Evolutionary conservation across 768 basidiomycete genomes (phyloP).

Genomic region (Trametes coccinea): DNA sequence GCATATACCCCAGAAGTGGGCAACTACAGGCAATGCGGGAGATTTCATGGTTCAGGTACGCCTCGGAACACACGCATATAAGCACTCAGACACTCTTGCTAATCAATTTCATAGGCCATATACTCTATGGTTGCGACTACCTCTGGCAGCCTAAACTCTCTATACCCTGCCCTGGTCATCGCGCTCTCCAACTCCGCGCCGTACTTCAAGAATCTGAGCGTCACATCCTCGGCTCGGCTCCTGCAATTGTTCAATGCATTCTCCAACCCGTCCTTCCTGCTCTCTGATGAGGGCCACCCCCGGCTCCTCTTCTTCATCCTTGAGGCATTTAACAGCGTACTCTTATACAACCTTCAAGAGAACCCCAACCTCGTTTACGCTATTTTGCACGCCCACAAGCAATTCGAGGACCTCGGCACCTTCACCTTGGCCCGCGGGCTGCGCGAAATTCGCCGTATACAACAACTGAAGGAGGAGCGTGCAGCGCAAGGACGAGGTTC

Average conservation of each 20-base stretch:
- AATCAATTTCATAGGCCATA: conserved; percentile 57
- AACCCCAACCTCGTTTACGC: conserved; percentile 90
- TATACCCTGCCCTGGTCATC: conserved; percentile 93
- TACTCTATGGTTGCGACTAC: conserved; percentile 91
- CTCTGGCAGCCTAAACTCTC: conserved; percentile 72
- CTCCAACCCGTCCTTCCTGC: conserved; percentile 82
- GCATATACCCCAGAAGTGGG: conserved; percentile 77
- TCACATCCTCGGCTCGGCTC: conserved; percentile 80
- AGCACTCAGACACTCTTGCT: background rate
- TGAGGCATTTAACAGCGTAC: conserved; percentile 87
- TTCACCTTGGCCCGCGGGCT: conserved; percentile 88
- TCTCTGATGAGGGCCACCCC: conserved; percentile 95
- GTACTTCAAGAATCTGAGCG: conserved; percentile 76
- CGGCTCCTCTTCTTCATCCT: conserved; percentile 92
- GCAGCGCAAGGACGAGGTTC: conserved; percentile 25
- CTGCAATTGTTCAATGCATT: conserved; percentile 91
- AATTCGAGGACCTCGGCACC: conserved; percentile 88
- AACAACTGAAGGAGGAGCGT: conserved; percentile 73
- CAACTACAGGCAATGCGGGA: conserved; percentile 66
- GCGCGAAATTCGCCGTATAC: conserved; percentile 76
- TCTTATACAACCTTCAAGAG: conserved; percentile 73
- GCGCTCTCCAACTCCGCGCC: conserved; percentile 88
- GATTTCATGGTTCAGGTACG: conserved; percentile 89
- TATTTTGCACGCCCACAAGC: conserved; percentile 78
- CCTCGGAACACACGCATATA: background rate